Conservation (phyloP, 139 green algal species). For the Pleodorina starrii region DNA sequence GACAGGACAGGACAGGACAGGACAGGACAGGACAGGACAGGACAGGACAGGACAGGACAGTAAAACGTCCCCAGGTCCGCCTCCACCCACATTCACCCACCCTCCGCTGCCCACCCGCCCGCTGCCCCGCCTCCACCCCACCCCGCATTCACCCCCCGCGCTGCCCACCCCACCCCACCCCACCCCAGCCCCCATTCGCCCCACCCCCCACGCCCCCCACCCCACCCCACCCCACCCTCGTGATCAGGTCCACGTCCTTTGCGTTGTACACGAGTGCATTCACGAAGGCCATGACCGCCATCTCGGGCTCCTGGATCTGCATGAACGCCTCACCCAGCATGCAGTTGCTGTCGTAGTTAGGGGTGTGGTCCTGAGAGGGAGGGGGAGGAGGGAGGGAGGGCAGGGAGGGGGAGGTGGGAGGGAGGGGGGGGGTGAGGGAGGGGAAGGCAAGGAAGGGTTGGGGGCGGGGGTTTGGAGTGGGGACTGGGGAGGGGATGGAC, state of each 20-base stretch:
- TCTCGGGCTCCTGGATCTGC: constrained; percentile 83
- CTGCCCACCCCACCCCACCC: background rate
- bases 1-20: no score
- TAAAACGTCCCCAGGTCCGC: no score
- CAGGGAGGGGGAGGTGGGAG: no score
- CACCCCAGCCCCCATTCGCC: background rate
- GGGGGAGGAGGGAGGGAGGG: background rate
- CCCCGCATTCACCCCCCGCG: background rate
- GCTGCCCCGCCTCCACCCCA: background rate
- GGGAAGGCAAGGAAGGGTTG: background rate
- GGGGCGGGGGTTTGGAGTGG: no score
- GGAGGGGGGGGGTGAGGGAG: background rate
- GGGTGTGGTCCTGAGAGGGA: constrained; percentile 57
- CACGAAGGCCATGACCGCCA: constrained; percentile 77
- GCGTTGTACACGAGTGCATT: constrained; percentile 70
- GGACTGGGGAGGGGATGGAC: no score
- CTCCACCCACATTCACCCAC: no score
- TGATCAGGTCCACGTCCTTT: constrained; percentile 64
- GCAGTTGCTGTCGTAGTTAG: constrained; percentile 75
- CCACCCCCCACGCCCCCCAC: background rate
- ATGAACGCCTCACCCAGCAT: constrained; percentile 85
- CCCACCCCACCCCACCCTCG: background rate
- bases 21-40: no score
- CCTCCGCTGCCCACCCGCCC: no score
- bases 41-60: no score